Base-by-base conservation (phyloP, 2,329 filamentous ascomycete genomes). In the Elsinoe arachidis region DNA sequence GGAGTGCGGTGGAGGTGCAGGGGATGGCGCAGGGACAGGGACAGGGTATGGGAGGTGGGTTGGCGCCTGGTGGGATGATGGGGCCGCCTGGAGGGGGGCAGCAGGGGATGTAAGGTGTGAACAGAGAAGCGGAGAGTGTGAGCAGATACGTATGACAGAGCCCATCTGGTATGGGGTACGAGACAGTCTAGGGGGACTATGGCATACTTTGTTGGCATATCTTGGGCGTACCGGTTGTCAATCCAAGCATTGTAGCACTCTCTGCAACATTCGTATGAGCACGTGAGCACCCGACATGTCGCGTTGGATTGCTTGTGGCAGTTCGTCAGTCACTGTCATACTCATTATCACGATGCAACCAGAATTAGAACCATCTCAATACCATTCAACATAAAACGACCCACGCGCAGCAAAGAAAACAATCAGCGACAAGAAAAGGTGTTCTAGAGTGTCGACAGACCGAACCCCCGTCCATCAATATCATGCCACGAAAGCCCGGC, bases 1-100 rank as follows among this genome's bases (percentile, higher is more conserved):
- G 33, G 7, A 52, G 43, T 30, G 23, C 14, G 9, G 43, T 39
- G 5, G 54, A 57, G 26, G 34, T 14, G 37, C 41, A 59, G 52
- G 23, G 47, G 14, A 30, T 33, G 47, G 30, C 23, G n/a, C 47
- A 38, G 51, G 51, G 51, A 23, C 41, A n/a, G n/a, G n/a, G n/a
- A n/a, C 21, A 26, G 49, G 49, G 49, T 3, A 37, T 38, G 41
- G 41, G 41, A 30, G 26, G 26, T 26, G 41, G 41, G 41, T 52
- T 52, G 49, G 21, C 47, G 52, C 19, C 53, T 15, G 39, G 43
- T 11, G 33, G 19, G 17, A 38, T 33, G 14, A 51, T 57, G 44
- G 47, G 56, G 10, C 46, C 56, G 15, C 56, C 56, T 15, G 56
- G 55, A 26, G 55, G 39, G 26, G 41, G 41, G 41, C 21, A 23